These are phyloP conservation scores for Pharus latifolius DNA, from an alignment of 176 grass and related monocot species.

Conservation along the genomic window DNA sequence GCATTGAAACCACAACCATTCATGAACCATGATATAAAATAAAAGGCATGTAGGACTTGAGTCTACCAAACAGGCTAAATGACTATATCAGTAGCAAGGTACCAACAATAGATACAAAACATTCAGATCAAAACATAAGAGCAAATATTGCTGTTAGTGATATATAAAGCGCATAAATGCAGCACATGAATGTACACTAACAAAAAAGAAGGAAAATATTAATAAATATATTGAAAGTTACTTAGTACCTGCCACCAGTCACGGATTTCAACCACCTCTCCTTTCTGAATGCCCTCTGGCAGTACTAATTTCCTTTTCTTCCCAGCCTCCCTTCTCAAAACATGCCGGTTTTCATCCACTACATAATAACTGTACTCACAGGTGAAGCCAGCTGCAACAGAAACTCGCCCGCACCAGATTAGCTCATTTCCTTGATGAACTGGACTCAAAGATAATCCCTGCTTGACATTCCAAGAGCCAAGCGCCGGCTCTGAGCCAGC, in stretches of 20 bases:
- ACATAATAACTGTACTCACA: constrained; percentile 79
- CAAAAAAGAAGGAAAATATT: background rate
- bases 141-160: background rate
- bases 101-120: background rate
- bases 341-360: constrained; percentile 66
- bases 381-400: constrained; percentile 32
- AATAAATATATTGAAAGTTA: background rate
- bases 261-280: constrained; percentile 63
- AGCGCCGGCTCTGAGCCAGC: constrained; percentile 57
- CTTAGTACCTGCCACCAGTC: constrained; percentile 80
- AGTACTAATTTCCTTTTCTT: constrained; percentile 60
- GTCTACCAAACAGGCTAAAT: background rate
- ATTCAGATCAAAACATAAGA: background rate
- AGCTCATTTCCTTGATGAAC: constrained; percentile 58
- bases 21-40: background rate
- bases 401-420: constrained; percentile 53
- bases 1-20: constrained; percentile 14
- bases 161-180: background rate
- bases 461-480: constrained; percentile 83
- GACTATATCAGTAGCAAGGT: background rate
- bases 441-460: constrained; percentile 58
- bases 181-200: background rate
- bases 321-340: constrained; percentile 68
- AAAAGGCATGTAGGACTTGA: background rate
- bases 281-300: constrained; percentile 53